Evolutionary conservation across 108 stramenopile genomes (phyloP), one percentile per base, ranked within the genome.

Genomic region (Schizochytrium sp.): DNA sequence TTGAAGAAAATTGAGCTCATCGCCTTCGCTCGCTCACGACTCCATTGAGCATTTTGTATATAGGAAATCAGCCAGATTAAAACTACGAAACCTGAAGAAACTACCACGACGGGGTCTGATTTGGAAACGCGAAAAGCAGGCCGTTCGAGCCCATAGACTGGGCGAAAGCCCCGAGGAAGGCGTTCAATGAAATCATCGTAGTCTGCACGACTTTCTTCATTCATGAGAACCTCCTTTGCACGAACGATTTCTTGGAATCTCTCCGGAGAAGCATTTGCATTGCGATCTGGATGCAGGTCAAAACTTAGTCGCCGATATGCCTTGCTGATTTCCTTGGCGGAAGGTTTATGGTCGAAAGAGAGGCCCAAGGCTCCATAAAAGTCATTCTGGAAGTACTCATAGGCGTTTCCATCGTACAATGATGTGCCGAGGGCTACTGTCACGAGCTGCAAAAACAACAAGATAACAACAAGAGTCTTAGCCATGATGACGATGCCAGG

Each of bases 241-340:
- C 50, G 50, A 10, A 83, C 76, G 47, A 55, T 55, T 2, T 83
- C 76, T 53, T 55, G 76, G 76, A 55, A 83, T 5, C 76, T 47
- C 19, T 83, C 17, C 47, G 76, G 50, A 13, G 76, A 28, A 7
- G 76, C 76, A 53, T 55, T 38, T 10, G 76, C 28, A 28, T 55
- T 49, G 76, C 76, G 76, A 28, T 83, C 76, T 55, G 76, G 76
- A 40, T 83, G 76, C 15, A 83, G 47, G 47, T 83, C 76, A n/a
- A 47, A 10, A 53, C 76, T 83, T 0, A 83, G 76, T n/a, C 15
- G 47, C 50, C 76, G 5, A 40, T 55, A 83, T 5, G 76, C 76
- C 2, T 40, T 17, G 50, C 55, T 83, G 76, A 83, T 55, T 5
- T 69, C 64, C 28, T 69, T 38, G 2, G 64, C 7, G 53, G 28